Conservation (phyloP, 164 flowering plant species). For the Piper betle region DNA sequence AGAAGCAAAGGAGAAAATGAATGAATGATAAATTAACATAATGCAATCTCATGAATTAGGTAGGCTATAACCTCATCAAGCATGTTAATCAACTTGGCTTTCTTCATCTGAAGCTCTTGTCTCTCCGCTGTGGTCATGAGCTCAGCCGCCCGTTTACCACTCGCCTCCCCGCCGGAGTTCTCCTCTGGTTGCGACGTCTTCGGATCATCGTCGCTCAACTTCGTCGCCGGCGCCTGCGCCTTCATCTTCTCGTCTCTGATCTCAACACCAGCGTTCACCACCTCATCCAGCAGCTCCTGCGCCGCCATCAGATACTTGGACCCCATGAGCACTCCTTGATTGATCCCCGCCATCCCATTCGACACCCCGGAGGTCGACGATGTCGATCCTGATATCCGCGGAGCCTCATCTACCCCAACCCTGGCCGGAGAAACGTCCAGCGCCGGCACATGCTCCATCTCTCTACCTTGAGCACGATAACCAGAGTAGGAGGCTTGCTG, state of each 20-base stretch:
- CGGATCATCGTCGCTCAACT: slow-evolving; percentile 20
- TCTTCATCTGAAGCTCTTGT: slow-evolving; percentile 97
- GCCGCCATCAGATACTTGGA: slow-evolving; percentile 88
- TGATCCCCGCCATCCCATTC: slow-evolving; percentile 39
- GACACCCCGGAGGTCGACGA: slow-evolving; percentile 54
- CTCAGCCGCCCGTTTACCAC: slow-evolving; percentile 34
- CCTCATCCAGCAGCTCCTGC: slow-evolving; percentile 86
- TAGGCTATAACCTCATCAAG: slow-evolving; percentile 64
- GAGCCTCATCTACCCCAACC: slow-evolving; percentile 25
- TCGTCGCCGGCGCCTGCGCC: slow-evolving; percentile 20
- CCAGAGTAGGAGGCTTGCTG: slow-evolving; percentile 33
- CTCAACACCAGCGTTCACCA: slow-evolving; percentile 59
- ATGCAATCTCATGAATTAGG: background rate
- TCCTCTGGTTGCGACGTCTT: slow-evolving; percentile 15
- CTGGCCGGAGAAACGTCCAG: slow-evolving; percentile 17
- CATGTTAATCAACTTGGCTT: slow-evolving; percentile 84
- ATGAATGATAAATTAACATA: too few relatives aligned
- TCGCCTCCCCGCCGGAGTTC: slow-evolving; percentile 16
- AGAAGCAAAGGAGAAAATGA: too few relatives aligned
- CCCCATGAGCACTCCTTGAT: slow-evolving; percentile 54
- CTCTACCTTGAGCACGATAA: slow-evolving; percentile 12
- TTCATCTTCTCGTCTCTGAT: slow-evolving; percentile 22
- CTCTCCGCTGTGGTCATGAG: slow-evolving; percentile 55
- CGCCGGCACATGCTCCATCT: slow-evolving; percentile 14
- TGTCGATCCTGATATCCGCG: slow-evolving; percentile 30